phyloP scores from a whole-genome alignment of 2,329 filamentous ascomycete genomes.

The Claviceps sorghi region DNA sequence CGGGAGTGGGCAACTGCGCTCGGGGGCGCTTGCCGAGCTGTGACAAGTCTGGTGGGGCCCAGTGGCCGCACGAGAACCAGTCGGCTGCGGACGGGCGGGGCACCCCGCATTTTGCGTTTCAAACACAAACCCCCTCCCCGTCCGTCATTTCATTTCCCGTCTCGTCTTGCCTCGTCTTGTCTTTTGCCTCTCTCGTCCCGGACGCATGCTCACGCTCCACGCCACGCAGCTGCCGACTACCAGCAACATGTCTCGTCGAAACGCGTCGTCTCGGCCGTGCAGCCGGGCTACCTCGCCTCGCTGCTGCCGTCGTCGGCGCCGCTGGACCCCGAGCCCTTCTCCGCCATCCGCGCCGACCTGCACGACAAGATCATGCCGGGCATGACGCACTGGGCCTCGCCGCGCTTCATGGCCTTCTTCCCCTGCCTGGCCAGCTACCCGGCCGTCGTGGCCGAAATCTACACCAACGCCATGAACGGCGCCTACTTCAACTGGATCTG shows the following conservation, averaged over 20 bases:
- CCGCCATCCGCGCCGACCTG: conserved; percentile 68
- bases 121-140: too few relatives aligned
- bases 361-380: conserved; percentile 79
- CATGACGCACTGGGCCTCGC: conserved; percentile 87
- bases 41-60: too few relatives aligned
- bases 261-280: conserved; percentile 60
- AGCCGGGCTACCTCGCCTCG: conserved; percentile 73
- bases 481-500: conserved; percentile 97
- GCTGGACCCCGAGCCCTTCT: conserved; percentile 57
- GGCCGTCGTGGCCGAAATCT: conserved; percentile 81
- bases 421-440: conserved; percentile 71
- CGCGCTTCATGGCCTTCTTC: conserved; percentile 94
- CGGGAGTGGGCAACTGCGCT: too few relatives aligned
- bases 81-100: too few relatives aligned
- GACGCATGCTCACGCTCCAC: too few relatives aligned
- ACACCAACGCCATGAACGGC: conserved; percentile 73
- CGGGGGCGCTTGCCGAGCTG: too few relatives aligned
- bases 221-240: too few relatives aligned
- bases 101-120: too few relatives aligned
- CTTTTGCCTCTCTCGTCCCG: too few relatives aligned
- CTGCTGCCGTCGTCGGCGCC: conserved; percentile 57
- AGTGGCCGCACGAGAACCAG: too few relatives aligned
- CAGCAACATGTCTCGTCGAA: conserved; percentile 59
- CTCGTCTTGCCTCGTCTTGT: too few relatives aligned
- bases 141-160: too few relatives aligned